Evolutionary conservation across 2,329 filamentous ascomycete species (phyloP).

Genomic region (Talaromyces funiculosus): DNA sequence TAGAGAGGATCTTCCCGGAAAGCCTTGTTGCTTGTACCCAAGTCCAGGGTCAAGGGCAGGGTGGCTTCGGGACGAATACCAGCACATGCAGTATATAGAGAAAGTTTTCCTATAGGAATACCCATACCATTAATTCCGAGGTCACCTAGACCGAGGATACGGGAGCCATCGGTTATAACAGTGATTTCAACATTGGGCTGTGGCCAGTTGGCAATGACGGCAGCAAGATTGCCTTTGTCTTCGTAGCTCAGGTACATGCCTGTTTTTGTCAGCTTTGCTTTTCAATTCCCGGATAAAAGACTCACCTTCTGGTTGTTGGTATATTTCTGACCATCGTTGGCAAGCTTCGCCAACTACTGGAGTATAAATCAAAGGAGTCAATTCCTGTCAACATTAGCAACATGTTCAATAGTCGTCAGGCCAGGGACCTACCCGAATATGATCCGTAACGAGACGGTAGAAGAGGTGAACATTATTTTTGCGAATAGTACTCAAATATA

Average conservation of each 20-base stretch:
- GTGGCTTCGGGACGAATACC: conserved; percentile 77
- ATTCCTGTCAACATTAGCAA: conserved; percentile 30
- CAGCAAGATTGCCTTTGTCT: conserved; percentile 82
- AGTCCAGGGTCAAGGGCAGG: conserved; percentile 57
- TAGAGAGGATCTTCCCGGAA: conserved; percentile 77
- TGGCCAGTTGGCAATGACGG: conserved; percentile 90
- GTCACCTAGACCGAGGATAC: conserved; percentile 86
- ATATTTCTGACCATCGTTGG: conserved; percentile 90
- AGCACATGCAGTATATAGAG: conserved; percentile 90
- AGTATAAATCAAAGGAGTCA: conserved; percentile 48
- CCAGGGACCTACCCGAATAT: conserved; percentile 35
- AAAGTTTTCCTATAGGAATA: conserved; percentile 93
- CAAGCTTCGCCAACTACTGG: conserved; percentile 80
- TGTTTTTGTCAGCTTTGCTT: conserved; percentile 18
- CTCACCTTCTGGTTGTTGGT: conserved; percentile 81
- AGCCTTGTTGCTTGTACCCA: conserved; percentile 59
- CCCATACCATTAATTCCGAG: conserved; percentile 96
- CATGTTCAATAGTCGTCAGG: too few species aligned
- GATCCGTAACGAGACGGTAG: conserved; percentile 46
- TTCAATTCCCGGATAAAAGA: conserved; percentile 1
- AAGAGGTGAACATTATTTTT: conserved; percentile 51
- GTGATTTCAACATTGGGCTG: conserved; percentile 87
- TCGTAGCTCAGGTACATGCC: conserved; percentile 90
- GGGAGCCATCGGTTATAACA: conserved; percentile 91
- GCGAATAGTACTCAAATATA: conserved; percentile 46